phyloP scores from a whole-genome alignment of 768 basidiomycete species.

The Lactarius psammicola region DNA sequence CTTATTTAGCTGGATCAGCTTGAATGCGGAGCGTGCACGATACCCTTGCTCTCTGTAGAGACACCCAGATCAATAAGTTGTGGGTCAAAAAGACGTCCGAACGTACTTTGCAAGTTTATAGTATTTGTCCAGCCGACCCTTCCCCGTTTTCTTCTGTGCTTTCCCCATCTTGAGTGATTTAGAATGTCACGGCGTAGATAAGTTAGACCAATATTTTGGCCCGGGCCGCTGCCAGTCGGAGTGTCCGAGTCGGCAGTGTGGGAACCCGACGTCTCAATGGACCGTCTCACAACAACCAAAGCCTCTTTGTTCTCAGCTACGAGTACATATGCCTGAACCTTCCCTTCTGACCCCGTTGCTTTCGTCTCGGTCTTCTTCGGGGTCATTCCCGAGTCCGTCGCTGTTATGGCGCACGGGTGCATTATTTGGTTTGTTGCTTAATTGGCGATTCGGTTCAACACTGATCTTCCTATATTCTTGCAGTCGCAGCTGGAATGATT shows the following conservation, averaged over 20 bases:
- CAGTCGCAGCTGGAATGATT: slow-evolving; percentile 51
- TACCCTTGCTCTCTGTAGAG: slow-evolving; percentile 90
- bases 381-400: slow-evolving; percentile 22
- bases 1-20: slow-evolving; percentile 97
- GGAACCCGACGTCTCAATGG: too few species aligned
- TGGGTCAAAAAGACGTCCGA: slow-evolving; percentile 18
- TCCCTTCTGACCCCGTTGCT: slow-evolving; percentile 33
- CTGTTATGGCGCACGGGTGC: slow-evolving; percentile 28
- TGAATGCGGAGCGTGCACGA: slow-evolving; percentile 98
- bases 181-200: not conserved
- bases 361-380: slow-evolving; percentile 10
- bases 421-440: slow-evolving; percentile 16
- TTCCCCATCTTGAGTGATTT: slow-evolving; percentile 35
- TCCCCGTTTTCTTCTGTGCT: slow-evolving; percentile 92
- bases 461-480: not conserved
- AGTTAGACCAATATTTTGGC: not conserved
- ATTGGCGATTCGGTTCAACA: not conserved
- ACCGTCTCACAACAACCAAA: not conserved
- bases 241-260: not conserved
- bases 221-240: not conserved
- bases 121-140: slow-evolving; percentile 94
- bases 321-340: slow-evolving; percentile 30
- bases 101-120: slow-evolving; percentile 89
- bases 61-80: not conserved
- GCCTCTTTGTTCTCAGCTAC: not conserved